phyloP scores from a whole-genome alignment of 805 yeast species.

The Priceomyces haplophilus region DNA sequence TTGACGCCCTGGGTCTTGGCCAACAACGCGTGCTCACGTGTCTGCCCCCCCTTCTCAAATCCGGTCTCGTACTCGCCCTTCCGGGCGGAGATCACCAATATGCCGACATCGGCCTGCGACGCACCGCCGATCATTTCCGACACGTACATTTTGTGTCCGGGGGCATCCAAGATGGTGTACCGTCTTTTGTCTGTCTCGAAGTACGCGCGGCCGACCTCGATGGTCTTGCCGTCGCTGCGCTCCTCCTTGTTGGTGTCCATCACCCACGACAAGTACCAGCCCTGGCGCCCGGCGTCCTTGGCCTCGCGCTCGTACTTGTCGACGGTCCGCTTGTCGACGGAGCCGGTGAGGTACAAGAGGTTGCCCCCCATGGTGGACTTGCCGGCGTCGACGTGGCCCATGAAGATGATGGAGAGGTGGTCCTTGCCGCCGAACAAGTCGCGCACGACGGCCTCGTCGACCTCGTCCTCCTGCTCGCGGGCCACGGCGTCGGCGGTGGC shows the following conservation, averaged over 20 bases:
- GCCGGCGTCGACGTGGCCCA: constrained; percentile 99
- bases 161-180: constrained; percentile 97
- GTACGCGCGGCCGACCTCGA: constrained; percentile 96
- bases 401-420: constrained; percentile 92
- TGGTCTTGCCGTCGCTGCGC: constrained; percentile 98
- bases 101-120: constrained; percentile 98
- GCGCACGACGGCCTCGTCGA: constrained; percentile 82
- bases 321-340: constrained; percentile 97
- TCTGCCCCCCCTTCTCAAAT: constrained; percentile 97
- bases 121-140: constrained; percentile 99
- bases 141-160: constrained; percentile 98
- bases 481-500: constrained; percentile 48
- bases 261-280: constrained; percentile 99
- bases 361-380: constrained; percentile 99
- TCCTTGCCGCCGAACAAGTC: constrained; percentile 98
- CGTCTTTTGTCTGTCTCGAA: constrained; percentile 98
- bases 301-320: constrained; percentile 98
- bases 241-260: constrained; percentile 99
- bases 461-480: constrained; percentile 72
- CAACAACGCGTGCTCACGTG: constrained; percentile 91
- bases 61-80: constrained; percentile 99
- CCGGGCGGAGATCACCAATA: constrained; percentile 95
- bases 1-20: constrained; percentile 99
- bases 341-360: constrained; percentile 85
- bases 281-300: constrained; percentile 98